phyloP scores from a whole-genome alignment of 768 basidiomycete species.

The Hypholoma sublateritium region DNA sequence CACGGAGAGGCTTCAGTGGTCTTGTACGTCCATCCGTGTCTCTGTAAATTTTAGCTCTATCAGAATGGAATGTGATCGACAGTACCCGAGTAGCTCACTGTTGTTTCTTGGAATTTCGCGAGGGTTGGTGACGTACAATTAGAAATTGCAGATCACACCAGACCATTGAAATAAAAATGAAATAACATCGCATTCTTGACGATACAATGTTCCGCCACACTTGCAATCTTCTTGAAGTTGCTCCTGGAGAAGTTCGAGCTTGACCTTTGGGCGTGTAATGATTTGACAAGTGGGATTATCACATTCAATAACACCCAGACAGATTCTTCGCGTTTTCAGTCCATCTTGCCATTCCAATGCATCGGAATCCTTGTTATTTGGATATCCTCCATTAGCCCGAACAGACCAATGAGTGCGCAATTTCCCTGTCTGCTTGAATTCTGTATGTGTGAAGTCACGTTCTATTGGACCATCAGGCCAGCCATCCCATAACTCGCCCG shows the following conservation, averaged over 20 bases:
- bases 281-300: neutral
- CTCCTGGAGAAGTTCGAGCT: neutral
- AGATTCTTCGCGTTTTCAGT: neutral
- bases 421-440: neutral
- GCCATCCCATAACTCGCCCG: neutral
- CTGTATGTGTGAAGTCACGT: neutral
- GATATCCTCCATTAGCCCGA: neutral
- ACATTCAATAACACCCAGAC: neutral
- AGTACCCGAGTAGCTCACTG: neutral
- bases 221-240: neutral
- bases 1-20: neutral
- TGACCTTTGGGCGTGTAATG: neutral
- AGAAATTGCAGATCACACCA: neutral
- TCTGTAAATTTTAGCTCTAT: neutral
- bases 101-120: neutral
- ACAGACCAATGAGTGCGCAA: neutral
- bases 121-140: neutral
- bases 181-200: neutral
- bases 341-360: neutral
- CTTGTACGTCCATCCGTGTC: neutral
- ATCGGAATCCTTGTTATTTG: neutral
- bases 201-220: neutral
- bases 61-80: neutral
- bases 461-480: neutral
- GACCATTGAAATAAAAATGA: neutral